Evolutionary conservation across 306 rosid species (phyloP), one percentile per base, ranked within the genome.

Genomic region (Medicago arabica): DNA sequence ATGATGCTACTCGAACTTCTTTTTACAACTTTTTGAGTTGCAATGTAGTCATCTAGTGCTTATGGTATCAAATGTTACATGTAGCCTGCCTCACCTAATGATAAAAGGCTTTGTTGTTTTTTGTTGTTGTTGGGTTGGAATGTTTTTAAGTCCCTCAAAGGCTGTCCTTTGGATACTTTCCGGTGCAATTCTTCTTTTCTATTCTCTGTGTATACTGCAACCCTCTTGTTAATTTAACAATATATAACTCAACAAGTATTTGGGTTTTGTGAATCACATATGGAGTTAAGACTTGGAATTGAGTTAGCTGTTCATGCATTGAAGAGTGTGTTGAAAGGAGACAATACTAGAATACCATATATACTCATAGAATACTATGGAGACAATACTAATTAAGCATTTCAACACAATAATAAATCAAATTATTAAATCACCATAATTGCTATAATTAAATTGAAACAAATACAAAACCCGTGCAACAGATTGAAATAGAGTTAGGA

Each of bases 281-380:
- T 19, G 40, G 60, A 34, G 51, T 69, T 21, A 28, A 14, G 67
- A 75, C 39, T 66, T 58, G 60, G 74, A 71, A 57, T 75, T 63
- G 18, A 69, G 41, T 83, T 75, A 70, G 19, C 58, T 44, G 72
- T 72, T 54, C 39, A 55, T 70, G 55, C 63, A 43, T 44, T 18
- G 49, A 49, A 64, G 61, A 36, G 46, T 72, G 71, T 16, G 49
- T n/a, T 19, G 54, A 53, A 5, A 15, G 55, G 15, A 5, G 19
- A 49, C 55, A 14, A 15, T 49, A 14, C 7, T 49, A 15, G n/a
- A n/a, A n/a, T n/a, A n/a, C n/a, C 55, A 49, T 49, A 49, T 49
- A 49, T 49, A 15, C 55, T 49, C 18, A 49, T 49, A 15, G 15
- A 49, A 49, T 49, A 49, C 18, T 3, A 5, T 49, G 55, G 15